These are phyloP conservation scores for Cercospora citrullina DNA, from an alignment of 2,329 filamentous ascomycete species.

Conservation along the genomic window DNA sequence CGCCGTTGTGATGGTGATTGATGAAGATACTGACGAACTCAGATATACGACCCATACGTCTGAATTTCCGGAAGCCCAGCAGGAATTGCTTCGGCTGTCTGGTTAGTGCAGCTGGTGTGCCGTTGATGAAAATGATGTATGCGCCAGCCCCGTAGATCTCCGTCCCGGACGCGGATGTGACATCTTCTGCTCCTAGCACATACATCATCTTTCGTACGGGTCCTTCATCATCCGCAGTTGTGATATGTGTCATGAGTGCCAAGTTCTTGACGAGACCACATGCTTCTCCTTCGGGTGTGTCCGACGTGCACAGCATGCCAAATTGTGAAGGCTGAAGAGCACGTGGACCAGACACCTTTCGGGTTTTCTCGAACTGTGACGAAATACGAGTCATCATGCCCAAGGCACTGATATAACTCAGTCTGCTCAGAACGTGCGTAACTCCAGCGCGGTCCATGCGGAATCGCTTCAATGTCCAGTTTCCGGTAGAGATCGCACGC, in stretches of 20 bases:
- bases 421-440: slow-evolving; percentile 89
- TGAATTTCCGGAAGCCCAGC: slow-evolving; percentile 78
- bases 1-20: slow-evolving; percentile 29
- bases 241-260: slow-evolving; percentile 98
- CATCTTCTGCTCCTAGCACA: slow-evolving; percentile 79
- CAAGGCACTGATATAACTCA: slow-evolving; percentile 94
- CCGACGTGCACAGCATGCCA: slow-evolving; percentile 95
- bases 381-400: slow-evolving; percentile 99
- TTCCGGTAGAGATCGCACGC: slow-evolving; percentile 92
- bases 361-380: slow-evolving; percentile 97
- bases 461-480: slow-evolving; percentile 97
- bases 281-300: slow-evolving; percentile 97
- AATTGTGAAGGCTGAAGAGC: slow-evolving; percentile 96
- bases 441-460: slow-evolving; percentile 98
- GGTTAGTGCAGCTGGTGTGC: slow-evolving; percentile 87
- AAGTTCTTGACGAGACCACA: slow-evolving; percentile 98
- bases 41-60: slow-evolving; percentile 86
- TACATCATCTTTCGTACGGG: slow-evolving; percentile 86
- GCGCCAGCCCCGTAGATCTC: slow-evolving; percentile 83
- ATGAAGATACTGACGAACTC: slow-evolving; percentile 70
- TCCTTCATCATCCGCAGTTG: slow-evolving; percentile 90
- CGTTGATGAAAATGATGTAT: slow-evolving; percentile 93
- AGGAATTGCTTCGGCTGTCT: slow-evolving; percentile 84
- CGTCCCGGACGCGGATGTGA: slow-evolving; percentile 75
- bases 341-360: slow-evolving; percentile 93